Percentiles rank a stretch among this genome's conserved stretches.
These are phyloP conservation scores for Lachancea sp. DNA, from an alignment of 805 yeast species.

Conservation along the genomic window DNA sequence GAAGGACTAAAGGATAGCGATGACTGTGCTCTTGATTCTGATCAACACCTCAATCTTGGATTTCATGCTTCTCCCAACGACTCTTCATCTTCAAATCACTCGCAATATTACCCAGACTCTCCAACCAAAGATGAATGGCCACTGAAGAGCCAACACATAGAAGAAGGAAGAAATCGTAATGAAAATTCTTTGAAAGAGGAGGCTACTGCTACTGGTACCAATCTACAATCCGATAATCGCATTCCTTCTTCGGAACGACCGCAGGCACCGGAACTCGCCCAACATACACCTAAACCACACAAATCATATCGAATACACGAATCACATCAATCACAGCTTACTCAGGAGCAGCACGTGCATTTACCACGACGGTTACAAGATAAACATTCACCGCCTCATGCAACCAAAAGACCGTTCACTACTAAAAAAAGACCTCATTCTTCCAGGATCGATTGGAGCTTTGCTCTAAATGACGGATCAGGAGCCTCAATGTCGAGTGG, in stretches of 20 bases:
- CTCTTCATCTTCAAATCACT: background rate
- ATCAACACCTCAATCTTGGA: background rate
- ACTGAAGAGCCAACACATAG: background rate
- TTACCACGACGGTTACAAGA: slow-evolving; percentile 24
- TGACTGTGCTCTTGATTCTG: background rate
- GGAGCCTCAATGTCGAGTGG: slow-evolving; percentile 47
- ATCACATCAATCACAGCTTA: background rate
- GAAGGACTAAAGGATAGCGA: background rate
- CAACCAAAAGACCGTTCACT: background rate
- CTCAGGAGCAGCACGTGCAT: slow-evolving; percentile 8
- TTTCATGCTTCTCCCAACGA: background rate
- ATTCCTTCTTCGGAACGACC: slow-evolving; percentile 1
- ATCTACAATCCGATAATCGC: too few species aligned
- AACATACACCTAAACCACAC: background rate
- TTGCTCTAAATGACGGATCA: slow-evolving; percentile 42
- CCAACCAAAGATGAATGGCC: slow-evolving; percentile 2
- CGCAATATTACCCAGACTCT: background rate
- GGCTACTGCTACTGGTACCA: too few species aligned
- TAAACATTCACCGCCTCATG: background rate
- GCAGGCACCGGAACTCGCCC: background rate
- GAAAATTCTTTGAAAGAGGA: background rate
- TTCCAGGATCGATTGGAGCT: slow-evolving; percentile 54
- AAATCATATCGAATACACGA: background rate
- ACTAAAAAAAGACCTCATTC: slow-evolving; percentile 5
- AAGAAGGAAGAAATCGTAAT: background rate